phyloP scores from a whole-genome alignment of 495 filamentous ascomycete genomes.

The Penicillium cataractarum region DNA sequence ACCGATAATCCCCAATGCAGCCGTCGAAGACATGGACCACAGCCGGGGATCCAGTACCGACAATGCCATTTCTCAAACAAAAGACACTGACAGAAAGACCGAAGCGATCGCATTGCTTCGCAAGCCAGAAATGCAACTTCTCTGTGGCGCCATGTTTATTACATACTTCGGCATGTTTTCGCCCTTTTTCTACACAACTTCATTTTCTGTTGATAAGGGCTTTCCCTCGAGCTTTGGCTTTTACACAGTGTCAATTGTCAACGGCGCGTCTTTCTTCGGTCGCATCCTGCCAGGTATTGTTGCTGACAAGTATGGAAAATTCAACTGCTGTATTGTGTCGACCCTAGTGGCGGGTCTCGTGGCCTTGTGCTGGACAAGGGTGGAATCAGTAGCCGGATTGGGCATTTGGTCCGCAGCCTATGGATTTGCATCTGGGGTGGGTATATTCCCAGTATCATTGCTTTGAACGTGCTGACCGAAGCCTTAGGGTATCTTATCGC shows the following conservation, averaged over 20 bases:
- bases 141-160: constrained; percentile 50
- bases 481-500: constrained; percentile 41
- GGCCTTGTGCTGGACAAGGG: constrained; percentile 44
- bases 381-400: constrained; percentile 35
- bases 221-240: constrained; percentile 41
- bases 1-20: background rate
- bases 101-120: constrained; percentile 29
- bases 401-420: constrained; percentile 42
- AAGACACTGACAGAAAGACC: constrained; percentile 8
- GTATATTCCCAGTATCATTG: background rate
- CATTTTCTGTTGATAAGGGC: constrained; percentile 37
- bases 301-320: constrained; percentile 71
- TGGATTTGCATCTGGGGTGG: constrained; percentile 46
- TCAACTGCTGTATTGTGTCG: constrained; percentile 68
- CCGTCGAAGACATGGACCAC: background rate
- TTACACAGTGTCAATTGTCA: constrained; percentile 53
- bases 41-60: background rate
- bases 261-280: constrained; percentile 49
- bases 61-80: background rate
- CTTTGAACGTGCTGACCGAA: constrained; percentile 4
- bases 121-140: constrained; percentile 42
- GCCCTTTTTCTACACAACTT: constrained; percentile 49
- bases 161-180: constrained; percentile 53
- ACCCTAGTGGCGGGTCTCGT: constrained; percentile 56
- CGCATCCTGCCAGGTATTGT: constrained; percentile 54